Conservation (phyloP, 305 asterid species). For the Fraxinus baroniana region DNA sequence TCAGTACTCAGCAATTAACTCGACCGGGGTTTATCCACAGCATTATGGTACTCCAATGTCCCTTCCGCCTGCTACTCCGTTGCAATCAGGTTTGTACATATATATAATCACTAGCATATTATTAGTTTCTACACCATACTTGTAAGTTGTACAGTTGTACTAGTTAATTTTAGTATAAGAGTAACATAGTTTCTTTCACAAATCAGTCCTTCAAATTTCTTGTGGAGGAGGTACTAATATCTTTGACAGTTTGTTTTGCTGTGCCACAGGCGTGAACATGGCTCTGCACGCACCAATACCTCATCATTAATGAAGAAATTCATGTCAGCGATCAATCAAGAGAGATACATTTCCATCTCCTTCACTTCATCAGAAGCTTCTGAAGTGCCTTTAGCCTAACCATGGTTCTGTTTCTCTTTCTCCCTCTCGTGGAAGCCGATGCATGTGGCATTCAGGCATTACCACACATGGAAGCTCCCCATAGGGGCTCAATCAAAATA, state of each 20-base stretch:
- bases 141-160: not conserved
- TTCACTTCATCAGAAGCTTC: conserved; percentile 27
- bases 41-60: conserved; percentile 84
- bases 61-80: conserved; percentile 68
- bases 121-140: not conserved
- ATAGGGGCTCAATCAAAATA: conserved; percentile 50
- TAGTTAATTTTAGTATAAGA: not conserved
- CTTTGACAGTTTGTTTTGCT: conserved; percentile 94
- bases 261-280: conserved; percentile 95
- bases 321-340: conserved; percentile 26
- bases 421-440: conserved; percentile 29
- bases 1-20: conserved; percentile 61
- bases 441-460: conserved; percentile 32
- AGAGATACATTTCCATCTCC: conserved; percentile 36
- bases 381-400: conserved; percentile 78
- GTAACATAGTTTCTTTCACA: not conserved
- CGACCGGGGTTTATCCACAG: conserved; percentile 65
- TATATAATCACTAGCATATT: not conserved
- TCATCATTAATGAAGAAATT: conserved; percentile 57
- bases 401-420: conserved; percentile 62
- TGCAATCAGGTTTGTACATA: conserved; percentile 71
- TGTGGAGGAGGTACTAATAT: conserved; percentile 51
- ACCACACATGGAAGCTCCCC: conserved; percentile 56
- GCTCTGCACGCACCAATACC: conserved; percentile 60
- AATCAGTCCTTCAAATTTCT: not conserved